Percentiles rank a stretch among this genome's conserved stretches.
These are phyloP conservation scores for Zygosaccharomyces pseudobailii DNA, from an alignment of 1,139 yeast species.

Conservation along the genomic window DNA sequence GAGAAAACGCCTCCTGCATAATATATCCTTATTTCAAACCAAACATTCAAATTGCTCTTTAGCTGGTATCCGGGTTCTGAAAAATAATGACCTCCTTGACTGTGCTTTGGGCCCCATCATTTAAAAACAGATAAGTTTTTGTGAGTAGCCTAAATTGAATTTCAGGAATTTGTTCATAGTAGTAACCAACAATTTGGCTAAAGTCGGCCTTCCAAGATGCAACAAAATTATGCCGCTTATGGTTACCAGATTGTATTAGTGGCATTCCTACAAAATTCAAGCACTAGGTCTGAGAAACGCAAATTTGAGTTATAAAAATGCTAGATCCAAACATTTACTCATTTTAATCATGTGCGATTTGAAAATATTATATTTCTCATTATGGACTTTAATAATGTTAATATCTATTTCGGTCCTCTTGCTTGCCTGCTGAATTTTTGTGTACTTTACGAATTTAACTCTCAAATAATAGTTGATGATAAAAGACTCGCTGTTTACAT, in stretches of 20 bases:
- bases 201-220: no score
- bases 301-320: conserved; percentile 43
- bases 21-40: conserved; percentile 65
- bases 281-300: conserved; percentile 86
- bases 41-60: conserved; percentile 36
- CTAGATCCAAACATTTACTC: conserved; percentile 72
- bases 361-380: conserved; percentile 30
- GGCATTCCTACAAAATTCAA: conserved; percentile 82
- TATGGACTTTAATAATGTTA: conserved; percentile 49
- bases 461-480: no score
- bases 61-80: no score
- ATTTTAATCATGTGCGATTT: conserved; percentile 50
- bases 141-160: no score
- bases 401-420: conserved; percentile 69
- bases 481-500: conserved; percentile 64
- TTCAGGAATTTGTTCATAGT: conserved; percentile 29
- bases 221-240: no score
- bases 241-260: conserved; percentile 28
- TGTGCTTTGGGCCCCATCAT: no score
- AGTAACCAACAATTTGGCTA: conserved; percentile 37
- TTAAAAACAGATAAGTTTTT: no score
- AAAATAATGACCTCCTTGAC: no score
- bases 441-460: no score
- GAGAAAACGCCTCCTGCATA: conserved; percentile 49
- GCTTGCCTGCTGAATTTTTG: conserved; percentile 61